Evolutionary conservation across 2,329 filamentous ascomycete species (phyloP).

Genomic region (Fusarium sp.): DNA sequence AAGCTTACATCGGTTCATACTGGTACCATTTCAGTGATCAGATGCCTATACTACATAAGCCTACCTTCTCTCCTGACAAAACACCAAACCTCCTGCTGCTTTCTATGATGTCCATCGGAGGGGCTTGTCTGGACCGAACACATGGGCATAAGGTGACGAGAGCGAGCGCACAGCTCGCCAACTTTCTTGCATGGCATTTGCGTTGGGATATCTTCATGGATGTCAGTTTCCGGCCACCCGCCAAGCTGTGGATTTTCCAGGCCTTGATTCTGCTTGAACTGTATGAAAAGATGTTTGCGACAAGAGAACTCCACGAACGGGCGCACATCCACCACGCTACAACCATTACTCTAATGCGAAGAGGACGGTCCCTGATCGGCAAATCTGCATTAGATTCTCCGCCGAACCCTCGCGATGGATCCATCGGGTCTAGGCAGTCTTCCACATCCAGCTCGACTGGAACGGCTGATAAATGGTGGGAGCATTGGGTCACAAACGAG

Average conservation of each 20-base stretch:
- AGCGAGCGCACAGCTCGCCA: slow-evolving; percentile 84
- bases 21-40: slow-evolving; percentile 97
- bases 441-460: slow-evolving; percentile 72
- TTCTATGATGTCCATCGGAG: slow-evolving; percentile 92
- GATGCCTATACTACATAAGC: slow-evolving; percentile 92
- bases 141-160: slow-evolving; percentile 81
- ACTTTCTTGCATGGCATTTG: slow-evolving; percentile 93
- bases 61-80: slow-evolving; percentile 89
- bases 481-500: slow-evolving; percentile 94
- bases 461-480: slow-evolving; percentile 92
- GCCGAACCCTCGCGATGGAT: slow-evolving; percentile 74
- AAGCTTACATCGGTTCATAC: slow-evolving; percentile 91
- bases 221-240: slow-evolving; percentile 87
- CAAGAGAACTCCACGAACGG: slow-evolving; percentile 89
- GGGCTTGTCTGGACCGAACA: slow-evolving; percentile 86
- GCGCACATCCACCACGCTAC: slow-evolving; percentile 98
- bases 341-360: slow-evolving; percentile 93
- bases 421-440: slow-evolving; percentile 69
- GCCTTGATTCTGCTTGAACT: slow-evolving; percentile 88
- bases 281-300: slow-evolving; percentile 98
- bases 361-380: slow-evolving; percentile 90
- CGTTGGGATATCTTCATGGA: slow-evolving; percentile 97
- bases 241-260: slow-evolving; percentile 97
- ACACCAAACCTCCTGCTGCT: slow-evolving; percentile 88
- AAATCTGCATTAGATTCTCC: slow-evolving; percentile 87